These are phyloP conservation scores for Xylaria sp. DNA, from an alignment of 2,329 filamentous ascomycete genomes.

Conservation along the genomic window DNA sequence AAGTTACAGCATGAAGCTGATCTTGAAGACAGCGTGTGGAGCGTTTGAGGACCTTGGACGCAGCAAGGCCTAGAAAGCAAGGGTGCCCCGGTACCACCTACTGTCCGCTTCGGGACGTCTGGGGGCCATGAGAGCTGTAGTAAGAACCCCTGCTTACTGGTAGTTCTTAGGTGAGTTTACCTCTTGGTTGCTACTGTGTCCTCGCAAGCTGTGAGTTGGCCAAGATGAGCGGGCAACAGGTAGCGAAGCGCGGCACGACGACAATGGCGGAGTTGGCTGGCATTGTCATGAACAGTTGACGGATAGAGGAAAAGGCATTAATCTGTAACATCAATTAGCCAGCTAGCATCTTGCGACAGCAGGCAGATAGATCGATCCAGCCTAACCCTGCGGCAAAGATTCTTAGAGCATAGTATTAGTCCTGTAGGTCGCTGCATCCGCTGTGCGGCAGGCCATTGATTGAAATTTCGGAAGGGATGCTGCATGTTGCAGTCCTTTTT, in stretches of 20 bases:
- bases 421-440: constrained; percentile 13
- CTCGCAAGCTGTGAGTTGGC: not conserved
- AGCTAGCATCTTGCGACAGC: too few species aligned
- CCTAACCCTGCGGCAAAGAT: not conserved
- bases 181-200: constrained; percentile 7
- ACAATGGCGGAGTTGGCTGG: not conserved
- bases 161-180: constrained; percentile 1
- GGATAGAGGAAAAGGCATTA: not conserved
- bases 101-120: constrained; percentile 24
- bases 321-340: not conserved
- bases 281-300: not conserved
- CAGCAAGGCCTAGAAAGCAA: constrained; percentile 24
- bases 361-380: constrained; percentile 5
- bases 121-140: constrained; percentile 15
- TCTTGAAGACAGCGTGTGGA: constrained; percentile 22
- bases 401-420: not conserved
- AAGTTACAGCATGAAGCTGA: constrained; percentile 22
- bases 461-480: constrained; percentile 33
- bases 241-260: not conserved
- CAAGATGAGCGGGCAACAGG: constrained; percentile 5
- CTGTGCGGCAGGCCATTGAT: constrained; percentile 18
- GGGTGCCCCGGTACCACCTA: constrained; percentile 21
- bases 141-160: constrained; percentile 30
- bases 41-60: constrained; percentile 23
- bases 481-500: constrained; percentile 32